Base-by-base conservation (phyloP, 495 filamentous ascomycete species). In the Podospora fimiseda region DNA sequence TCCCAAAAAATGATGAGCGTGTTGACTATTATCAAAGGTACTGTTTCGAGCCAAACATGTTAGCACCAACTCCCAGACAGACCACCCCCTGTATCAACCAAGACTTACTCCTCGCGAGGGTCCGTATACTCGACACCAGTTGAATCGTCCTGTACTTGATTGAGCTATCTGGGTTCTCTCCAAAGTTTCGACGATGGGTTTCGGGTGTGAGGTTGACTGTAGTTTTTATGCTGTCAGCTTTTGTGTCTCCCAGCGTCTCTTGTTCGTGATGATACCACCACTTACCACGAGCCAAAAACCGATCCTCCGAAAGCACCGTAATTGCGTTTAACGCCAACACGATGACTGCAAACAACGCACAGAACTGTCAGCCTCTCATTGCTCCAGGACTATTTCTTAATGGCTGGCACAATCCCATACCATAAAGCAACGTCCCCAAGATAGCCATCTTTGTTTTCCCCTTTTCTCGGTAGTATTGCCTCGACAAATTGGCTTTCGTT, bases 261-360 rank as follows among this genome's bases (percentile, higher is more conserved):
- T 18, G 11, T 36, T 22, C 27, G 6, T 33, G 6, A 33, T 6
- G 8, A 41, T 13, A 15, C 7, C 9, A 21, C 8, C 22, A 22
- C 83, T 60, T 85, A 95, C 90, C 93, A 61, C 94, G 83, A 46
- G 94, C 93, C 46, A 98, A 85, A 69, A 98, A 98, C 24, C 94
- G 84, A 74, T 98, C 93, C 81, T 98, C 92, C 61, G 90, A 96
- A 45, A 97, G 85, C 70, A 98, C 84, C 47, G 90, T 89, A 65
- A 97, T 88, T 38, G 89, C 88, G 73, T 98, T 98, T 64, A 91
- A 82, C 66, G 97, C 79, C 63, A 98, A 87, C 66, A 95, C 63
- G 52, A 80, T 77, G 47, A 89, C 89, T 93, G 62, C 3, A 21
- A 1, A 8, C 23, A 20, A 11, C 39, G 9, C 3, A 33, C 5